These are phyloP conservation scores for Brassica juncea DNA, from an alignment of 345 rosid species.

Conservation along the genomic window DNA sequence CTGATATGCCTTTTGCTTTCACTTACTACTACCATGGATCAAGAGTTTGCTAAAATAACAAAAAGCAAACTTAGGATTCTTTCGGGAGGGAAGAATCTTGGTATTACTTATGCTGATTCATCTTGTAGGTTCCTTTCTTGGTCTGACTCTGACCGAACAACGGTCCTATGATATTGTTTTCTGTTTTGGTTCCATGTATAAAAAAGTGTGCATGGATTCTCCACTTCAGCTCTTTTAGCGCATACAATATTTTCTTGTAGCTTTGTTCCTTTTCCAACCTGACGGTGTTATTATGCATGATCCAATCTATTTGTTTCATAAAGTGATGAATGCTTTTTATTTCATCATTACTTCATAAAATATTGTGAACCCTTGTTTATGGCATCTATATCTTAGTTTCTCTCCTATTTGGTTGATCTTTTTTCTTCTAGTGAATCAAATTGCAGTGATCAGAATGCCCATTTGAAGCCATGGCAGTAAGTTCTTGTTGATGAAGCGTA, in stretches of 20 bases:
- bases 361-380: not conserved
- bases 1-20: not conserved
- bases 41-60: not conserved
- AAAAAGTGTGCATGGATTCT: not conserved
- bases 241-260: not conserved
- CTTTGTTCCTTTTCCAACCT: not conserved
- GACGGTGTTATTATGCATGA: not conserved
- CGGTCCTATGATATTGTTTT: not conserved
- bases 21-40: not conserved
- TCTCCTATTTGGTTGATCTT: not conserved
- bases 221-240: not conserved
- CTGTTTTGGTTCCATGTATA: not conserved
- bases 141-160: not conserved
- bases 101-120: not conserved
- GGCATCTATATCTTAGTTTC: not conserved
- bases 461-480: not conserved
- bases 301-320: not conserved
- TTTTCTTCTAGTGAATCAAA: not conserved
- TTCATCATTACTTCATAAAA: not conserved
- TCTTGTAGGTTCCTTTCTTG: slow-evolving; percentile 2
- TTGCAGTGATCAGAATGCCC: not conserved
- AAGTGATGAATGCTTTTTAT: not conserved
- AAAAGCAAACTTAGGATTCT: not conserved
- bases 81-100: not conserved
- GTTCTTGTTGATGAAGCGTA: not conserved